Evolutionary conservation across 2,329 filamentous ascomycete species (phyloP).

Genomic region (Neoscytalidium dimidiatum): DNA sequence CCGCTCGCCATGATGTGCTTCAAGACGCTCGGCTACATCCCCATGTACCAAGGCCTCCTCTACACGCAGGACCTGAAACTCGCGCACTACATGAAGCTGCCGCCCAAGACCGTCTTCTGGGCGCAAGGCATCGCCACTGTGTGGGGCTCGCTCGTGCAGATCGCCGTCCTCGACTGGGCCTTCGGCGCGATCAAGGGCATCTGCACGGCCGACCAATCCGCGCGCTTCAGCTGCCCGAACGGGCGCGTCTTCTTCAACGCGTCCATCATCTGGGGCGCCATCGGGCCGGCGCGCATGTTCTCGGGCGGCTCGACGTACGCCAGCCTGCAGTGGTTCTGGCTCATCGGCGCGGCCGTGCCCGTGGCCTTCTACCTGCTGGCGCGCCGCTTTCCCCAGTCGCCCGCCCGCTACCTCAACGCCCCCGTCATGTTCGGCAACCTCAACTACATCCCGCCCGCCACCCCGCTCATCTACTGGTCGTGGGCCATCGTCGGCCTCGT

Average conservation of each 20-base stretch:
- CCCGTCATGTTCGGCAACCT: constrained; percentile 65
- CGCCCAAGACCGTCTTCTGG: constrained; percentile 53
- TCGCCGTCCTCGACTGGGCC: constrained; percentile 37
- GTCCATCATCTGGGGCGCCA: constrained; percentile 68
- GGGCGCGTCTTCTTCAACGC: constrained; percentile 67
- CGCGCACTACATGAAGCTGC: constrained; percentile 49
- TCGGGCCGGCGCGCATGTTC: constrained; percentile 61
- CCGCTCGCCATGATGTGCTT: constrained; percentile 67
- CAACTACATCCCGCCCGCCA: constrained; percentile 56
- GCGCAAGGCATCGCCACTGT: constrained; percentile 55
- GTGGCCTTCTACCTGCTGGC: constrained; percentile 54
- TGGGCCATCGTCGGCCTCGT: constrained; percentile 30
- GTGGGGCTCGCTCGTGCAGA: constrained; percentile 27
- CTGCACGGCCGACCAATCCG: constrained; percentile 38
- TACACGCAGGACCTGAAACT: constrained; percentile 18
- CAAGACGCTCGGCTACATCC: constrained; percentile 31
- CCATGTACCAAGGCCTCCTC: constrained; percentile 23
- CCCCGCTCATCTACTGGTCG: constrained; percentile 29
- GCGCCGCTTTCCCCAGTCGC: constrained; percentile 55
- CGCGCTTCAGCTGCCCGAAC: constrained; percentile 63
- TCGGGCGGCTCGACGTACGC: constrained; percentile 64
- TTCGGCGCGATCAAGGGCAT: constrained; percentile 43
- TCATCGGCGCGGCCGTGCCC: constrained; percentile 56
- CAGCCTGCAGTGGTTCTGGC: constrained; percentile 62
- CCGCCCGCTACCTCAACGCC: constrained; percentile 58